A percentile compares a stretch with the other conserved stretches of the same genome.
These are phyloP conservation scores for Monilinia polystroma DNA, from an alignment of 2,329 filamentous ascomycete genomes.

Conservation along the genomic window DNA sequence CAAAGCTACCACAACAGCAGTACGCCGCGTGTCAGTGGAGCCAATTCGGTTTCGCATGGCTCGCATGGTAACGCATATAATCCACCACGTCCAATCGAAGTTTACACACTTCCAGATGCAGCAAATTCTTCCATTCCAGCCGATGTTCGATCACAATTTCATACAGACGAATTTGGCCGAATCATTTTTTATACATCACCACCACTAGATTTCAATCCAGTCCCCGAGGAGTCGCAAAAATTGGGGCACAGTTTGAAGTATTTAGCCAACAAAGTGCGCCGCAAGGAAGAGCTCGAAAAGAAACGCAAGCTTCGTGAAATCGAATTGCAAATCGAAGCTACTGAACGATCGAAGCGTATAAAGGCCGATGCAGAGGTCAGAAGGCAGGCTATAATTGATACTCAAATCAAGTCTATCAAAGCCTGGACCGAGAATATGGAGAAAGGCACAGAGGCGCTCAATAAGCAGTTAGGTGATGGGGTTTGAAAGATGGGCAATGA, in stretches of 20 bases:
- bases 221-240: slow-evolving; percentile 34
- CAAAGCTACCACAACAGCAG: slow-evolving; percentile 32
- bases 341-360: slow-evolving; percentile 31
- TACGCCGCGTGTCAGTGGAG: slow-evolving; percentile 27
- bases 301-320: slow-evolving; percentile 37
- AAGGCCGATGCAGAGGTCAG: slow-evolving; percentile 29
- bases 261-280: slow-evolving; percentile 46
- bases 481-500: slow-evolving; percentile 29
- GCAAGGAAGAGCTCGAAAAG: slow-evolving; percentile 40
- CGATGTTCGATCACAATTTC: slow-evolving; percentile 64
- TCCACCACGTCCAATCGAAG: slow-evolving; percentile 59
- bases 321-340: slow-evolving; percentile 37
- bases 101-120: slow-evolving; percentile 61
- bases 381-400: slow-evolving; percentile 26
- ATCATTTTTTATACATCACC: slow-evolving; percentile 68
- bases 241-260: slow-evolving; percentile 52
- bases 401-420: slow-evolving; percentile 29
- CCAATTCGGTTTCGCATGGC: slow-evolving; percentile 28
- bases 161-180: slow-evolving; percentile 62
- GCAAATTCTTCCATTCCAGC: slow-evolving; percentile 63
- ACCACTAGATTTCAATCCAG: slow-evolving; percentile 50
- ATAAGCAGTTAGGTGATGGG: slow-evolving; percentile 36
- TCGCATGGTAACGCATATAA: slow-evolving; percentile 49
- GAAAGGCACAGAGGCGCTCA: slow-evolving; percentile 35
- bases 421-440: slow-evolving; percentile 33